These are phyloP conservation scores for Lentinus tigrinus DNA, from an alignment of 768 basidiomycete genomes.

Conservation along the genomic window DNA sequence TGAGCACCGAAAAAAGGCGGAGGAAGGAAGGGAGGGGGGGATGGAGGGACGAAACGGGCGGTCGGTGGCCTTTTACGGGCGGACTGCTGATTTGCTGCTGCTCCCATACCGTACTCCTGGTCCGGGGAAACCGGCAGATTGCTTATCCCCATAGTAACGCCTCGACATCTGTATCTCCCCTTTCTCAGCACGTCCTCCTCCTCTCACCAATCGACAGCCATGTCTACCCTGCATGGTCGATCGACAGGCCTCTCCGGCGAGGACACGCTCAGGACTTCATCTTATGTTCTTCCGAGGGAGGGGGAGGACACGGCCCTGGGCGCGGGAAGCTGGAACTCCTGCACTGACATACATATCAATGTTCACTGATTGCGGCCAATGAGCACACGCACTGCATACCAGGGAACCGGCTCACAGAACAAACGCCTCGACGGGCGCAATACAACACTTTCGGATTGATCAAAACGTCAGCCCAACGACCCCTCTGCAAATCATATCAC, in stretches of 20 bases:
- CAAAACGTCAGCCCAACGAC: neutral
- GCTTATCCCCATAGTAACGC: conserved; percentile 19
- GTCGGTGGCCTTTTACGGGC: conserved; percentile 13
- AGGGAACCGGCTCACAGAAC: neutral
- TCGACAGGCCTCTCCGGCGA: neutral
- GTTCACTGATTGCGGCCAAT: conserved; percentile 7
- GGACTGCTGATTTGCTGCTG: conserved; percentile 8
- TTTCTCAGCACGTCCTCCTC: too few relatives aligned
- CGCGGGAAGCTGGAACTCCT: neutral
- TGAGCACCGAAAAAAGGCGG: conserved; percentile 22
- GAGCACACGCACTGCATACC: neutral
- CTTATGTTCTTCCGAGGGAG: too few relatives aligned
- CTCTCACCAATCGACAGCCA: neutral
- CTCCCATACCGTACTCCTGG: conserved; percentile 13
- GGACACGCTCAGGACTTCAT: neutral
- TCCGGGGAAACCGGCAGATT: conserved; percentile 25
- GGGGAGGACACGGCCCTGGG: neutral
- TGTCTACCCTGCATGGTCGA: neutral
- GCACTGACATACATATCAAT: conserved; percentile 1
- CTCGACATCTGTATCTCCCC: neutral
- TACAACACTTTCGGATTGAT: neutral
- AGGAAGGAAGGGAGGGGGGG: conserved; percentile 17
- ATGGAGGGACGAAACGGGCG: conserved; percentile 7
- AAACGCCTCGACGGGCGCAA: neutral
- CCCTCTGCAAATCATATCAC: neutral